Percentiles rank a stretch among this genome's conserved stretches.
Conservation (phyloP, 495 filamentous ascomycete species). For the Trichoderma asperelloides region DNA sequence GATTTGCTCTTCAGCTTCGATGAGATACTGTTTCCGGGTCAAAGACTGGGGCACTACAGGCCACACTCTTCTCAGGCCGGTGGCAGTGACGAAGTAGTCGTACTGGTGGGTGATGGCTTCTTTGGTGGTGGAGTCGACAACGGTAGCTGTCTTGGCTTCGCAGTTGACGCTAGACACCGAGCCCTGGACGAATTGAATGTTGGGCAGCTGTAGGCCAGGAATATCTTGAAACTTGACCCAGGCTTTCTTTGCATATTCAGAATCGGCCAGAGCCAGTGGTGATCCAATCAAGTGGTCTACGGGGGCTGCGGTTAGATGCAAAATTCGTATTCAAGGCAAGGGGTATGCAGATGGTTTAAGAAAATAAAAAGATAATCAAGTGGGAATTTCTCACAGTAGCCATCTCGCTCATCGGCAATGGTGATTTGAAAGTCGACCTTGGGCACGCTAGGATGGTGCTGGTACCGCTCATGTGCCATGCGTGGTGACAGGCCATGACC, state of each 20-base stretch:
- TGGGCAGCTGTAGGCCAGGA: slow-evolving; percentile 43
- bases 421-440: slow-evolving; percentile 51
- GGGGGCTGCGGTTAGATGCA: slow-evolving; percentile 9
- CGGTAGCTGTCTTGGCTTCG: slow-evolving; percentile 39
- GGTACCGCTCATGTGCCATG: slow-evolving; percentile 15
- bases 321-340: too few species aligned
- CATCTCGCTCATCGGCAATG: slow-evolving; percentile 62
- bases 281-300: slow-evolving; percentile 54
- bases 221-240: slow-evolving; percentile 57
- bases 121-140: slow-evolving; percentile 23
- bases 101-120: slow-evolving; percentile 37
- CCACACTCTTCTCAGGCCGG: slow-evolving; percentile 52
- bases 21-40: slow-evolving; percentile 43
- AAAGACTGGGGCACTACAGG: slow-evolving; percentile 54
- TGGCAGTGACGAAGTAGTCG: slow-evolving; percentile 55
- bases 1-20: slow-evolving; percentile 44
- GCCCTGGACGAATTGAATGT: slow-evolving; percentile 49
- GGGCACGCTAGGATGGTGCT: slow-evolving; percentile 18
- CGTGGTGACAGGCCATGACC: slow-evolving; percentile 31
- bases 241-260: slow-evolving; percentile 43
- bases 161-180: slow-evolving; percentile 45
- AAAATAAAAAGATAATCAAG: too few species aligned
- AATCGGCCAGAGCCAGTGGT: slow-evolving; percentile 52
- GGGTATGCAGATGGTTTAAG: too few species aligned
- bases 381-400: slow-evolving; percentile 45